These are phyloP conservation scores for Cladosporium halotolerans DNA, from an alignment of 2,329 filamentous ascomycete genomes.

Conservation along the genomic window DNA sequence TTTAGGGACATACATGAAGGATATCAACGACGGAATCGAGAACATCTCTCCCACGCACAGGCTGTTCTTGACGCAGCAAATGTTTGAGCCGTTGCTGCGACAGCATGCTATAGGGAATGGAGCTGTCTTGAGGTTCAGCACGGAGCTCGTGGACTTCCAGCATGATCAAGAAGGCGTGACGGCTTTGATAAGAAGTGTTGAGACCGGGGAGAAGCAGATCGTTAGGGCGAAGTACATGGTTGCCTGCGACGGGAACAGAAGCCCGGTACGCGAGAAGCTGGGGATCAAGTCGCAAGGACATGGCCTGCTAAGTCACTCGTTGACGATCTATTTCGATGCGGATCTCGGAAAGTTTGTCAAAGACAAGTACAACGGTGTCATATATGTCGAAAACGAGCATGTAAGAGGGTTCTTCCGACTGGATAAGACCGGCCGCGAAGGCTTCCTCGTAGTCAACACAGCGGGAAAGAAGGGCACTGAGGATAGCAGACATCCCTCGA, in stretches of 20 bases:
- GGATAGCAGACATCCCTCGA: conserved; percentile 16
- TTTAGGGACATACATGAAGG: conserved; percentile 17
- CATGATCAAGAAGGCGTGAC: conserved; percentile 16
- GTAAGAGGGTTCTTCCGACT: conserved; percentile 20
- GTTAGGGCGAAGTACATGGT: conserved; percentile 30
- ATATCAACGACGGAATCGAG: conserved; percentile 19
- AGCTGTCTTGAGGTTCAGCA: conserved; percentile 15
- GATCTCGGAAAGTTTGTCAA: conserved; percentile 16
- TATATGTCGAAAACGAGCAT: conserved; percentile 19
- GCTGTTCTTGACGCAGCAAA: conserved; percentile 22
- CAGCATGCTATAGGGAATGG: conserved; percentile 15
- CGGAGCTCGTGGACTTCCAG: conserved; percentile 17
- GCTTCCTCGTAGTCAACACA: conserved; percentile 20
- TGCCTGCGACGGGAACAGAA: conserved; percentile 31
- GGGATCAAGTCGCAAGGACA: conserved; percentile 30
- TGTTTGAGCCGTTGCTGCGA: conserved; percentile 21
- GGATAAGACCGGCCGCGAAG: conserved; percentile 18
- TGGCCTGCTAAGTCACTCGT: conserved; percentile 16
- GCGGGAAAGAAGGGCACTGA: conserved; percentile 18
- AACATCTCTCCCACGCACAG: conserved; percentile 16
- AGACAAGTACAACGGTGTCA: conserved; percentile 20
- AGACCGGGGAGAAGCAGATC: conserved; percentile 28
- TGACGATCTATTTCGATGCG: conserved; percentile 23
- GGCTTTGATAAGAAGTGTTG: conserved; percentile 17
- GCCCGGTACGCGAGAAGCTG: conserved; percentile 24